These are phyloP conservation scores for Corinectria fuckeliana DNA, from an alignment of 2,329 filamentous ascomycete genomes.

Conservation along the genomic window DNA sequence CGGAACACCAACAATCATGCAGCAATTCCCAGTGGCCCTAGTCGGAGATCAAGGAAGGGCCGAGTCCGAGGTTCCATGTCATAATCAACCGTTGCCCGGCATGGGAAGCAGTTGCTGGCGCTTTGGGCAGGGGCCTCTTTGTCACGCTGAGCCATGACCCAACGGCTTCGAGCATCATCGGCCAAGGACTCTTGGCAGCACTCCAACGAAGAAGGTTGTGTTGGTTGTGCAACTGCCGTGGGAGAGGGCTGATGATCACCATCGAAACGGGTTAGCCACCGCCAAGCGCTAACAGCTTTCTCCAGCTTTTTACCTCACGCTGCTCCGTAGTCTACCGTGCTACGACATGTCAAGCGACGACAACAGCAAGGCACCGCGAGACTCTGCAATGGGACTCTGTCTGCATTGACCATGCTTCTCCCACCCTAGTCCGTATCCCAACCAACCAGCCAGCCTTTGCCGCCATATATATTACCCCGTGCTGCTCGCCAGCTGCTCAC, in stretches of 20 bases:
- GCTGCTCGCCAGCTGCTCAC: not conserved
- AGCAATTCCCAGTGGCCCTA: conserved; percentile 6
- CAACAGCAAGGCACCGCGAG: not conserved
- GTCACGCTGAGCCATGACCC: not conserved
- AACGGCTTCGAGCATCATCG: not conserved
- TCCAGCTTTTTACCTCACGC: not conserved
- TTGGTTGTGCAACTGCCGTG: not conserved
- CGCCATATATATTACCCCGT: conserved; percentile 10
- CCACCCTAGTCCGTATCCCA: not conserved
- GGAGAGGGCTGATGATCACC: not conserved
- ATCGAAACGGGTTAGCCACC: not conserved
- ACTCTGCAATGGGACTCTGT: not conserved
- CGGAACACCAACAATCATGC: not conserved
- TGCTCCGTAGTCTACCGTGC: no score
- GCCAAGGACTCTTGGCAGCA: not conserved
- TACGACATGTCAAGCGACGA: not conserved
- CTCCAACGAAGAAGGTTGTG: not conserved
- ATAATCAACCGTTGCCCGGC: not conserved
- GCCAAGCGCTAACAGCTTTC: not conserved
- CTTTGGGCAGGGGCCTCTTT: not conserved
- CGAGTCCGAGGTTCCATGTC: conserved; percentile 9
- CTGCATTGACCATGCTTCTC: not conserved
- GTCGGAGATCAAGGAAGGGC: conserved; percentile 7
- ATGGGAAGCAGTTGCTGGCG: not conserved
- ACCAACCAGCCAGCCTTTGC: not conserved